These are phyloP conservation scores for Suillus hirtellus DNA, from an alignment of 768 basidiomycete species.

Conservation along the genomic window DNA sequence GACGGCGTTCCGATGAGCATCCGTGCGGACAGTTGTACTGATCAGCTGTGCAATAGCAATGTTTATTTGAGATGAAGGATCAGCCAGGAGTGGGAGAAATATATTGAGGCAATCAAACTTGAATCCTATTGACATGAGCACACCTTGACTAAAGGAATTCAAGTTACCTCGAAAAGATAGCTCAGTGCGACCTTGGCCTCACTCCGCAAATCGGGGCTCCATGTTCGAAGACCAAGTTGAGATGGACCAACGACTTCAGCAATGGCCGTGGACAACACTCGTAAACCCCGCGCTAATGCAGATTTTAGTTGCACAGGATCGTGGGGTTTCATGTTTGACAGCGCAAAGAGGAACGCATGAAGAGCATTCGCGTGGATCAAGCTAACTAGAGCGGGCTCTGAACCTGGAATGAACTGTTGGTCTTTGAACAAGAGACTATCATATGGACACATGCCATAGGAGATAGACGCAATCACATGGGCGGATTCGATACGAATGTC, in stretches of 20 bases:
- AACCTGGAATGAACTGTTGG: constrained; percentile 37
- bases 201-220: constrained; percentile 38
- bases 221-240: constrained; percentile 55
- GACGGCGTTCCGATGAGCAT: constrained; percentile 49
- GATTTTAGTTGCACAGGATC: constrained; percentile 45
- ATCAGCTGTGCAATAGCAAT: constrained; percentile 62
- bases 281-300: constrained; percentile 64
- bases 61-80: constrained; percentile 41
- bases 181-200: constrained; percentile 61
- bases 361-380: constrained; percentile 60
- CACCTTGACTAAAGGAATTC: constrained; percentile 7
- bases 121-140: constrained; percentile 2
- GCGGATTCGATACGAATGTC: constrained; percentile 72
- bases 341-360: constrained; percentile 60
- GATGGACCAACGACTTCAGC: constrained; percentile 72
- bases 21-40: constrained; percentile 48
- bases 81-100: constrained; percentile 62
- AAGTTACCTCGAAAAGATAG: constrained; percentile 57
- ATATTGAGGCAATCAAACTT: constrained; percentile 64
- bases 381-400: constrained; percentile 57
- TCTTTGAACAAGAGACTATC: background rate
- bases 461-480: constrained; percentile 70
- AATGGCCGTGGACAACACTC: constrained; percentile 56
- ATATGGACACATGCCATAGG: constrained; percentile 50
- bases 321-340: constrained; percentile 46